Evolutionary conservation across 2,329 filamentous ascomycete species (phyloP).

Genomic region (Beauveria sp.): DNA sequence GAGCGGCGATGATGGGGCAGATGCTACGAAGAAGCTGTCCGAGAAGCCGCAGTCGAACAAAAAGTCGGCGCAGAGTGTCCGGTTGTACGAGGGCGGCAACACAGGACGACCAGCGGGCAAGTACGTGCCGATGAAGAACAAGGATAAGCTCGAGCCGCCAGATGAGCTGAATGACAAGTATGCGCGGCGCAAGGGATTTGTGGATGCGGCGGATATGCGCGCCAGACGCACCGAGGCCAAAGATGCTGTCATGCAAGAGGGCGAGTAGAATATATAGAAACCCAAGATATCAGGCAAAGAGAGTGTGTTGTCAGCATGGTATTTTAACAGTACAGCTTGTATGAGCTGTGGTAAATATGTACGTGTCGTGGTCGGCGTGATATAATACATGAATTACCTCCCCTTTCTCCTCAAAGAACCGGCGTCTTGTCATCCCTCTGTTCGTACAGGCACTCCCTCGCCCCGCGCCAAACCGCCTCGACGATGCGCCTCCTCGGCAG

Average conservation of each 20-base stretch:
- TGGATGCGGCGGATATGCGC: slow-evolving; percentile 41
- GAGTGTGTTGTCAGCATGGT: not conserved
- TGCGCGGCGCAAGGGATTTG: slow-evolving; percentile 54
- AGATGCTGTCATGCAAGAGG: slow-evolving; percentile 20
- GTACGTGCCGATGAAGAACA: slow-evolving; percentile 50
- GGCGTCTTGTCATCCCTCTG: slow-evolving; percentile 26
- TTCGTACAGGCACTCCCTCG: slow-evolving; percentile 72
- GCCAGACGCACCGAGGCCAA: slow-evolving; percentile 25
- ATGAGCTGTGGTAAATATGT: not conserved
- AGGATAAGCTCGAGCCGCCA: slow-evolving; percentile 39
- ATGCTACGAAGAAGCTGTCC: not conserved
- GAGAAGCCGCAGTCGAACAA: slow-evolving; percentile 6
- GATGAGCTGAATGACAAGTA: slow-evolving; percentile 54
- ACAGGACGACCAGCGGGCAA: slow-evolving; percentile 39
- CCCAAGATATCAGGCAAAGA: not conserved
- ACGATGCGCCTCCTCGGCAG: slow-evolving; percentile 68
- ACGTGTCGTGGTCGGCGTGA: not conserved
- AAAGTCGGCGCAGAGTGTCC: slow-evolving; percentile 21
- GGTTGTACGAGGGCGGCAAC: slow-evolving; percentile 50
- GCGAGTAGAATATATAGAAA: slow-evolving; percentile 15
- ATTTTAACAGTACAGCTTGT: not conserved
- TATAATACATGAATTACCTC: not conserved
- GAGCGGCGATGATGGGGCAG: not conserved
- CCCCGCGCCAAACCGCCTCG: slow-evolving; percentile 85
- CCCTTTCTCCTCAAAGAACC: not conserved